These are phyloP conservation scores for Veloporphyrellus conicus DNA, from an alignment of 1,284 basidiomycete species.

Conservation along the genomic window DNA sequence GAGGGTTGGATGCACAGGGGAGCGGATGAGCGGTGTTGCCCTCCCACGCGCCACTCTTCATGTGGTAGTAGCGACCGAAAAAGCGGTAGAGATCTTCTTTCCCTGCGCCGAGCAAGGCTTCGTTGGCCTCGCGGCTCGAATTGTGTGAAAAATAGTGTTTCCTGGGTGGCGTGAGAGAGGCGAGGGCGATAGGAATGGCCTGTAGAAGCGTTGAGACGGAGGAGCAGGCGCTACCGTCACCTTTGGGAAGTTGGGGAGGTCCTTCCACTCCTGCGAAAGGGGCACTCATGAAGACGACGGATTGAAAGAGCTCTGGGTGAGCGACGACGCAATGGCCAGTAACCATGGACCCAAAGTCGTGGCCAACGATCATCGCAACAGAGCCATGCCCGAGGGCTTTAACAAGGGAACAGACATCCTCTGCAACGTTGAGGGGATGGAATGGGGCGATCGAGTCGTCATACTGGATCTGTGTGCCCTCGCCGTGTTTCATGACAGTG, in stretches of 20 bases:
- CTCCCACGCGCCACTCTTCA: constrained; percentile 56
- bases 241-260: not conserved
- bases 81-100: constrained; percentile 48
- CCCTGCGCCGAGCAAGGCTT: constrained; percentile 39
- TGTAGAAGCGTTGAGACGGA: constrained; percentile 5
- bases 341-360: constrained; percentile 56
- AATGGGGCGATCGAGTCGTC: constrained; percentile 50
- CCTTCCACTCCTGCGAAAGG: constrained; percentile 43
- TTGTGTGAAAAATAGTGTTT: constrained; percentile 59
- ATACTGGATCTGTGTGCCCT: constrained; percentile 35
- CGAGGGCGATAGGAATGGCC: too few relatives aligned
- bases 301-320: constrained; percentile 52
- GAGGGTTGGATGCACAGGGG: constrained; percentile 20
- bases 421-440: constrained; percentile 46
- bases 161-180: constrained; percentile 44
- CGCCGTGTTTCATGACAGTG: constrained; percentile 23
- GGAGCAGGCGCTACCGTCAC: too few relatives aligned
- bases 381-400: constrained; percentile 47
- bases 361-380: constrained; percentile 50
- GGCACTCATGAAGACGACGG: constrained; percentile 56
- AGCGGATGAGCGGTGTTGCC: constrained; percentile 42
- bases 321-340: constrained; percentile 52
- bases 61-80: constrained; percentile 54
- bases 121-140: constrained; percentile 44
- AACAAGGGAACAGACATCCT: constrained; percentile 51